Evolutionary conservation across 768 basidiomycete species (phyloP), one percentile per base, ranked within the genome.

Genomic region (Serendipita sp.): DNA sequence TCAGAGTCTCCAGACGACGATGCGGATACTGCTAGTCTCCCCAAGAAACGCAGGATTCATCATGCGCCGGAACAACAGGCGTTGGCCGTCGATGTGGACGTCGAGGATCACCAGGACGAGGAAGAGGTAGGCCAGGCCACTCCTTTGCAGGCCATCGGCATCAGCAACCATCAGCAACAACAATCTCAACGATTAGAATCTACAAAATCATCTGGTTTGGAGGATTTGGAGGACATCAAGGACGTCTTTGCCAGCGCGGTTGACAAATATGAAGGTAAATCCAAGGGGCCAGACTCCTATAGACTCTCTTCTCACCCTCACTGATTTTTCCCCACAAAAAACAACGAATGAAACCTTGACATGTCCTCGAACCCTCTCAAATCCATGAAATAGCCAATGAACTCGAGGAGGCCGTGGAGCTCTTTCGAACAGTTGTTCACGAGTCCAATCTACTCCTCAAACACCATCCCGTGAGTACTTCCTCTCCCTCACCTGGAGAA

Each of bases 191-290:
- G 14, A 14, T 14, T 1, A 7, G 34, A 38, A 38, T 7, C 34
- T 5, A 62, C 38, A 31, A 38, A 38, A 38, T 38, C 34, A 14
- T 7, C 34, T 1, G 34, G 34, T 38, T 38, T 63, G n/a, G 79
- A 80, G 61, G 84, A 85, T 68, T 86, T 85, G 85, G 77, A 82
- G 61, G 80, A 81, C 70, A 73, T 86, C 45, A 85, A 85, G 70
- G 81, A 82, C 63, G 74, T 85, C 9, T 84, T 83, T 68, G 72
- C 74, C 0, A 76, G 76, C 58, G 82, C 83, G 20, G 74, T 77
- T 2, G 79, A 83, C 64, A 75, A 77, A 63, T 84, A 81, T 66
- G 83, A 86, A 65, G 73, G 83, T 83, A 68, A 65, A 79, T 75
- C n/a, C n/a, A n/a, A n/a, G n/a, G 16, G 30, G 51, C 38, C 42